A percentile compares a stretch with the other conserved stretches of the same genome.
phyloP scores from a whole-genome alignment of 2,329 filamentous ascomycete genomes.

The Pestalotiopsis sp. region DNA sequence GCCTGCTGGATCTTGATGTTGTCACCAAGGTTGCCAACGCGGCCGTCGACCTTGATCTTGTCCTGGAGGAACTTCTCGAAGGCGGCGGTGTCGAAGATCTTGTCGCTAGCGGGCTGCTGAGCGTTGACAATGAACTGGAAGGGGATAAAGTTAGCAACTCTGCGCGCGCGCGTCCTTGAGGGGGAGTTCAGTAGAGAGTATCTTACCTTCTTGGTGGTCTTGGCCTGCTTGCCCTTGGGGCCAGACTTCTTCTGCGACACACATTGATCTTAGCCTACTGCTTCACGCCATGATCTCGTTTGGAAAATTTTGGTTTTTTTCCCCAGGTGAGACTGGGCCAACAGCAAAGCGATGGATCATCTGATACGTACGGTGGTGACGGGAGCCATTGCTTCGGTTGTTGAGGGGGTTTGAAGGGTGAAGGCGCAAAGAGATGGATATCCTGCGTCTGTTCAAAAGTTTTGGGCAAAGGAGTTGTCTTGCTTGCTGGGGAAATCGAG shows the following conservation, averaged over 20 bases:
- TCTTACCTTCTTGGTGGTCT: constrained; percentile 81
- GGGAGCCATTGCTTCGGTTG: constrained; percentile 73
- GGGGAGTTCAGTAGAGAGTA: background rate
- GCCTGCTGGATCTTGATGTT: constrained; percentile 85
- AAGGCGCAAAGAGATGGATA: constrained; percentile 70
- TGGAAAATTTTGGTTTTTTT: background rate
- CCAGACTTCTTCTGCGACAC: constrained; percentile 63
- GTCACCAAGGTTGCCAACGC: constrained; percentile 96
- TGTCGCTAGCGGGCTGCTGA: constrained; percentile 96
- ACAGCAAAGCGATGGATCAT: constrained; percentile 86
- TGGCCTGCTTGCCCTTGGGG: constrained; percentile 64
- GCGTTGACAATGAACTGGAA: constrained; percentile 97
- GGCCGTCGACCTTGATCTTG: constrained; percentile 99
- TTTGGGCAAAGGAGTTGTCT: constrained; percentile 18
- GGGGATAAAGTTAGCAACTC: constrained; percentile 6
- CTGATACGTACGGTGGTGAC: constrained; percentile 75
- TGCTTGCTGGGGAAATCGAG: constrained; percentile 10
- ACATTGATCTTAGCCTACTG: constrained; percentile 93
- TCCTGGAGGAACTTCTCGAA: constrained; percentile 99
- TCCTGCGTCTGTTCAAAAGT: constrained; percentile 36
- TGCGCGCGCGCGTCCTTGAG: background rate
- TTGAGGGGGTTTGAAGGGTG: constrained; percentile 31
- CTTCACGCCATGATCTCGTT: constrained; percentile 59
- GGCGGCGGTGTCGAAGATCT: constrained; percentile 98
- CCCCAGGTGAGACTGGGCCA: constrained; percentile 56